A percentile compares a stretch with the other conserved stretches of the same genome.
These are phyloP conservation scores for Lachancea quebecensis DNA, from an alignment of 805 yeast genomes.

Conservation along the genomic window DNA sequence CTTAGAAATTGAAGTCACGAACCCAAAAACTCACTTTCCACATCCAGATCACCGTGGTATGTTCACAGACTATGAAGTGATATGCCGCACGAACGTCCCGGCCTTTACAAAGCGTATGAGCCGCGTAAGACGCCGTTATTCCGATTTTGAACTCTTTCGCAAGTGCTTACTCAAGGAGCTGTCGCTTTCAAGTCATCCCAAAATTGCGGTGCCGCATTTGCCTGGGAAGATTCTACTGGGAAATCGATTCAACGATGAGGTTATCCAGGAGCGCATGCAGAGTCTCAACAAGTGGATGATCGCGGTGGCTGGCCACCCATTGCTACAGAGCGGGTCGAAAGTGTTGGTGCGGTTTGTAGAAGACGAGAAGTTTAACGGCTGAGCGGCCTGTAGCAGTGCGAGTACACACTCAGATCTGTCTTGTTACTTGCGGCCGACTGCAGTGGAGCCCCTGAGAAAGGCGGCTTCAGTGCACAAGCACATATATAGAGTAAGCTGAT, in stretches of 20 bases:
- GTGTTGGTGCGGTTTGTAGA: conserved; percentile 79
- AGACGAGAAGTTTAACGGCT: conserved; percentile 45
- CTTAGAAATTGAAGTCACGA: conserved; percentile 75
- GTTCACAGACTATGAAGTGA: conserved; percentile 88
- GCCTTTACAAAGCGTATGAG: conserved; percentile 62
- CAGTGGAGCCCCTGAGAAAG: too few relatives aligned
- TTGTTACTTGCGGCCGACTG: too few relatives aligned
- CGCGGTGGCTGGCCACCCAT: conserved; percentile 86
- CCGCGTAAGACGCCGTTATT: conserved; percentile 75
- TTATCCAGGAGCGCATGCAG: conserved; percentile 73
- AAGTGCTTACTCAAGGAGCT: conserved; percentile 69
- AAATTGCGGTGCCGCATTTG: conserved; percentile 76
- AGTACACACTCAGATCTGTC: too few relatives aligned
- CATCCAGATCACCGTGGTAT: conserved; percentile 40
- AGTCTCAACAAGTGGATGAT: conserved; percentile 77
- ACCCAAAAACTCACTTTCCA: conserved; percentile 29
- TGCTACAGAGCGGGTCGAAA: conserved; percentile 79
- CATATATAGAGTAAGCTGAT: too few relatives aligned
- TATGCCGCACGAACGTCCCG: conserved; percentile 88
- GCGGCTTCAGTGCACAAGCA: too few relatives aligned
- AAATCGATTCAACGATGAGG: conserved; percentile 72
- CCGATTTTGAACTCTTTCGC: conserved; percentile 81
- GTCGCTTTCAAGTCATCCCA: conserved; percentile 34
- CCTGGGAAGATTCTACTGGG: conserved; percentile 80
- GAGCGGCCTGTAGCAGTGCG: background rate